phyloP scores from a whole-genome alignment of 78 protist species.

The Neovahlkampfia damariscottae region DNA sequence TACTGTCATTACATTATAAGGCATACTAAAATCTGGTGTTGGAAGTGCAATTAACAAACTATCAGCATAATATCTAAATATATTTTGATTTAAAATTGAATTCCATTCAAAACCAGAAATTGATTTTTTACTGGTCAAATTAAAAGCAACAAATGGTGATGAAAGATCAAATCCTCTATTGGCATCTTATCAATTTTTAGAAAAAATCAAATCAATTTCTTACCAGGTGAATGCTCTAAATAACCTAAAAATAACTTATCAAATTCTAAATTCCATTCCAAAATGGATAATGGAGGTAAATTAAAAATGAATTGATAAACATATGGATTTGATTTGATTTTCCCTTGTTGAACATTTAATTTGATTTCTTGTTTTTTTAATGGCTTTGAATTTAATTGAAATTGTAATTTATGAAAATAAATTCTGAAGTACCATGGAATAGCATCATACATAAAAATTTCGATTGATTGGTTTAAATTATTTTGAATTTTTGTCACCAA shows the following conservation, averaged over 20 bases:
- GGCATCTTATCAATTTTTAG: too few species aligned
- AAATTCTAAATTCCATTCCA: background rate
- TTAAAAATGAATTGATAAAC: too few species aligned
- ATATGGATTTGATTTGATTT: too few species aligned
- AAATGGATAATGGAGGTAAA: too few species aligned
- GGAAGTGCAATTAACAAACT: conserved; percentile 10
- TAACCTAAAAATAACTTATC: background rate
- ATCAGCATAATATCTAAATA: background rate
- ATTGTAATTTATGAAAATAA: background rate
- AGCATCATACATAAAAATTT: background rate
- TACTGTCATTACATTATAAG: conserved; percentile 15
- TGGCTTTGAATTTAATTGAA: too few species aligned
- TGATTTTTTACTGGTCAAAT: background rate
- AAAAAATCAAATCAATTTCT: too few species aligned
- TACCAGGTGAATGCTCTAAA: background rate
- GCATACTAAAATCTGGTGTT: conserved; percentile 24
- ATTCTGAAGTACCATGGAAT: conserved; percentile 1
- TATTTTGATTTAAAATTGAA: background rate
- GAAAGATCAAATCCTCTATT: background rate
- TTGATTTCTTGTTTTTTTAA: too few species aligned
- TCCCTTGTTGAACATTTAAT: too few species aligned
- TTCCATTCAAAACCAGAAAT: background rate
- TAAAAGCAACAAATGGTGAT: background rate
- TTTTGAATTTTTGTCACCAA: too few species aligned
- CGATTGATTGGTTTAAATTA: background rate